Evolutionary conservation across 139 green algal species (phyloP).

Genomic region (Chlorella sp.): DNA sequence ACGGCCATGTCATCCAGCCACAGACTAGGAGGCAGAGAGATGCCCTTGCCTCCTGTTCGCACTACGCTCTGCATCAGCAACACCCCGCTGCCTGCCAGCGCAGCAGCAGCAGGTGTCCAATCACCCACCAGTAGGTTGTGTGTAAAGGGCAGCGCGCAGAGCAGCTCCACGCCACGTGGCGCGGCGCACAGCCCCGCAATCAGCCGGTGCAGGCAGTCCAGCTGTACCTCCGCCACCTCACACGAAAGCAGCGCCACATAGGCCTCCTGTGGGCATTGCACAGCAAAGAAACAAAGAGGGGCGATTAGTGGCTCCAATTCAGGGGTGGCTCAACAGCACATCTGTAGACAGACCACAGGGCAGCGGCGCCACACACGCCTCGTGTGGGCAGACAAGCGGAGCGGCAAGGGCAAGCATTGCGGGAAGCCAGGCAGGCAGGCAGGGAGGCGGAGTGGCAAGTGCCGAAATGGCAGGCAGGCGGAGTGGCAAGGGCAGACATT

Average conservation of each 20-base stretch:
- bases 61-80: background rate
- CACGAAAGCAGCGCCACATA: conserved; percentile 50
- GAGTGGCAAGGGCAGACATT: background rate
- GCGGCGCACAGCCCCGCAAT: conserved; percentile 23
- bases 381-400: conserved; percentile 25
- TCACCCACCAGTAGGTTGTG: conserved; percentile 12
- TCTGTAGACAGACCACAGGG: conserved; percentile 33
- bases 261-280: conserved; percentile 34
- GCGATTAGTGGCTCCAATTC: background rate
- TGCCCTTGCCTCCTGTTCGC: too few relatives aligned
- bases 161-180: conserved; percentile 9
- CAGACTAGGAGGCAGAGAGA: too few relatives aligned
- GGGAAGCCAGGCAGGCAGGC: background rate
- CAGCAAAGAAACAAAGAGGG: too few relatives aligned
- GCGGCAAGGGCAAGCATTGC: too few relatives aligned
- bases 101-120: background rate
- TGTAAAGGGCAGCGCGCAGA: conserved; percentile 46
- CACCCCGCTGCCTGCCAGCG: too few relatives aligned
- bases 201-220: conserved; percentile 53
- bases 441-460: too few relatives aligned
- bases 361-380: conserved; percentile 52
- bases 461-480: background rate
- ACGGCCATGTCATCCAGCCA: too few relatives aligned
- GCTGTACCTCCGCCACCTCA: conserved; percentile 34
- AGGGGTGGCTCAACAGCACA: conserved; percentile 16